Evolutionary conservation across 148 eudicot species (phyloP), one percentile per base, ranked within the genome.

Genomic region (Polygonum maritimum): DNA sequence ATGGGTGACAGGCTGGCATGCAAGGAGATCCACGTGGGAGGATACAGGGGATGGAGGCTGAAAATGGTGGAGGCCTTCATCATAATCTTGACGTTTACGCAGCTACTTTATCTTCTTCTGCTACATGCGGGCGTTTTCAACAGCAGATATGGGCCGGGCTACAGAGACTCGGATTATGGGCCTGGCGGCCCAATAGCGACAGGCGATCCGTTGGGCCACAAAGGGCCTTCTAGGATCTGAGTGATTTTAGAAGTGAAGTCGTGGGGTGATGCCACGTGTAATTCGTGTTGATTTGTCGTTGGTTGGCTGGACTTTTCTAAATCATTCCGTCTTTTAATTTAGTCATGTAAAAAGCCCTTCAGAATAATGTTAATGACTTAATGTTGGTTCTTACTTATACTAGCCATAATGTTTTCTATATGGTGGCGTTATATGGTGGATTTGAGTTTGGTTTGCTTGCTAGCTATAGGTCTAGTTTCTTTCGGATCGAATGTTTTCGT

Each of bases 41-140:
- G 94, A 5, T 73, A 87, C 81, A 88, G 97, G 78, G 97, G 92
- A 0, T 92, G 97, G 97, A 90, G 92, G 80, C 87, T 92, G 2
- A 88, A 71, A 76, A 78, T 87, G 12, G 54, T 92, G 4, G 97
- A 92, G 77, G 94, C 85, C 0, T 88, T 92, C 52, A 77, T 87
- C 7, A 88, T 92, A 74, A 82, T 92, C 58, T 76, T 90, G 0
- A 79, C 85, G 0, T 52, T 92, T 62, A 87, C 90, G 0, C 86
- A 92, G 78, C 36, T 92, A 16, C 67, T 88, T 6, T 88, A 90
- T 39, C 80, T 90, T 0, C 4, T 86, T 35, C 2, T 83, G n/a
- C 75, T 92, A 15, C 94, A 92, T n/a, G 94, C 97, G 0, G 97
- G 90, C 0, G 31, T 86, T 0, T 78, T 78, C 41, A 77, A 77